Percentiles rank a stretch among this genome's conserved stretches.
phyloP scores from a whole-genome alignment of 331 rosid species.

The Stylosanthes scabra region DNA sequence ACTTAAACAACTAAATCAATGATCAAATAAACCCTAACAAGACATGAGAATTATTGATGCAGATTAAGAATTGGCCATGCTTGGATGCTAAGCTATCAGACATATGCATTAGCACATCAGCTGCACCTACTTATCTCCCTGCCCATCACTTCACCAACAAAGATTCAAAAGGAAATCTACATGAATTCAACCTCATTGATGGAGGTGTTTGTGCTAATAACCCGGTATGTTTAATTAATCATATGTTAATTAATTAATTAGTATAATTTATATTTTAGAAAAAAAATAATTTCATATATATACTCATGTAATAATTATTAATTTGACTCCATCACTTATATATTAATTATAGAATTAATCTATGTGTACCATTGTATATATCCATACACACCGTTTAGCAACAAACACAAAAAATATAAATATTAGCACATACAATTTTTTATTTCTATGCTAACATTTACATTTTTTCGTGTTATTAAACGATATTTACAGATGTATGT shows the following conservation, averaged over 20 bases:
- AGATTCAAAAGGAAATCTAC: not conserved
- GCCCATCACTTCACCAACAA: slow-evolving; percentile 34
- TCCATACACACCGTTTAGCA: too few relatives aligned
- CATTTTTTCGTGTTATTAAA: too few relatives aligned
- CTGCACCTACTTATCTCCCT: slow-evolving; percentile 44
- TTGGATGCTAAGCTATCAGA: slow-evolving; percentile 42
- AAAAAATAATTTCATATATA: too few relatives aligned
- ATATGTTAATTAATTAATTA: not conserved
- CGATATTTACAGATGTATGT: too few relatives aligned
- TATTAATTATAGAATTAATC: too few relatives aligned
- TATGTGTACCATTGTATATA: too few relatives aligned
- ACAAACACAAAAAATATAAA: too few relatives aligned
- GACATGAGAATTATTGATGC: slow-evolving; percentile 21
- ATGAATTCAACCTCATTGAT: slow-evolving; percentile 44
- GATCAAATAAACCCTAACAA: not conserved
- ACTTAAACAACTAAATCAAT: not conserved
- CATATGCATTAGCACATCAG: slow-evolving; percentile 46
- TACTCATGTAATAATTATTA: too few relatives aligned
- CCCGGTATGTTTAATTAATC: slow-evolving; percentile 24
- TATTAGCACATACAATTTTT: too few relatives aligned
- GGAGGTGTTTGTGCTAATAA: slow-evolving; percentile 43
- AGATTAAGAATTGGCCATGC: slow-evolving; percentile 30
- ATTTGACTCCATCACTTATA: too few relatives aligned
- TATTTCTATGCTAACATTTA: too few relatives aligned
- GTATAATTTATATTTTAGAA: too few relatives aligned